These are phyloP conservation scores for Aspergillus novoparasiticus DNA, from an alignment of 2,329 filamentous ascomycete genomes.

Conservation along the genomic window DNA sequence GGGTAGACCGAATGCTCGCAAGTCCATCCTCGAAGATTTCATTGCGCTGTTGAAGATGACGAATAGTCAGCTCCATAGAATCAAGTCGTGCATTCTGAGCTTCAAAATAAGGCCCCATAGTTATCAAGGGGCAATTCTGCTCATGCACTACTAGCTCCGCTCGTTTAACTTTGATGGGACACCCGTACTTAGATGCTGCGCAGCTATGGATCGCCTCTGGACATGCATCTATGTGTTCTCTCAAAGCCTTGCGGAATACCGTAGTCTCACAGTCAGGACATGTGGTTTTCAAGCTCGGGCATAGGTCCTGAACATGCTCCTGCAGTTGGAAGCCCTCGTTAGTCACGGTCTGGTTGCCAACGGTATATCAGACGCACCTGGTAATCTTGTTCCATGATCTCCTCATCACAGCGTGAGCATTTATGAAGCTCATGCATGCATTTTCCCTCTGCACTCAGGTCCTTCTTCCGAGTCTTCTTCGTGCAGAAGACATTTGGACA, in stretches of 20 bases:
- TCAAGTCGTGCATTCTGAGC: slow-evolving; percentile 46
- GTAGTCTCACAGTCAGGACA: slow-evolving; percentile 42
- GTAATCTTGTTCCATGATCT: slow-evolving; percentile 57
- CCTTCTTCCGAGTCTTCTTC: slow-evolving; percentile 57
- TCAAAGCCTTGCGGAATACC: slow-evolving; percentile 35
- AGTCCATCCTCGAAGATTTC: slow-evolving; percentile 51
- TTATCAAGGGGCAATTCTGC: slow-evolving; percentile 54
- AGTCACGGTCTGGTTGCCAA: slow-evolving; percentile 7
- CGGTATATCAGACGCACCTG: slow-evolving; percentile 41
- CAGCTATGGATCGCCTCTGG: slow-evolving; percentile 40
- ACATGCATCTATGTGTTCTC: slow-evolving; percentile 41
- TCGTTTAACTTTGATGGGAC: slow-evolving; percentile 40
- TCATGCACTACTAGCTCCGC: slow-evolving; percentile 47
- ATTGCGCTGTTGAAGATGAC: slow-evolving; percentile 49
- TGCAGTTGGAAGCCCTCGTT: slow-evolving; percentile 15
- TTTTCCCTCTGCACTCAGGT: slow-evolving; percentile 49
- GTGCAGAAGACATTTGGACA: slow-evolving; percentile 56
- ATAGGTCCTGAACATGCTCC: slow-evolving; percentile 42
- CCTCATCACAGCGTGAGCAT: slow-evolving; percentile 56
- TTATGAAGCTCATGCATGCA: slow-evolving; percentile 58
- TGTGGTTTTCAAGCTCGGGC: slow-evolving; percentile 37
- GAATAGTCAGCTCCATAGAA: slow-evolving; percentile 47
- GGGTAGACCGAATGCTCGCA: slow-evolving; percentile 43
- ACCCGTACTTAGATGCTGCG: slow-evolving; percentile 47
- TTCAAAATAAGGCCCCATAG: slow-evolving; percentile 48